Evolutionary conservation across 179 eudicot genomes (phyloP), one percentile per base, ranked within the genome.

Genomic region (Actinidia chinensis): DNA sequence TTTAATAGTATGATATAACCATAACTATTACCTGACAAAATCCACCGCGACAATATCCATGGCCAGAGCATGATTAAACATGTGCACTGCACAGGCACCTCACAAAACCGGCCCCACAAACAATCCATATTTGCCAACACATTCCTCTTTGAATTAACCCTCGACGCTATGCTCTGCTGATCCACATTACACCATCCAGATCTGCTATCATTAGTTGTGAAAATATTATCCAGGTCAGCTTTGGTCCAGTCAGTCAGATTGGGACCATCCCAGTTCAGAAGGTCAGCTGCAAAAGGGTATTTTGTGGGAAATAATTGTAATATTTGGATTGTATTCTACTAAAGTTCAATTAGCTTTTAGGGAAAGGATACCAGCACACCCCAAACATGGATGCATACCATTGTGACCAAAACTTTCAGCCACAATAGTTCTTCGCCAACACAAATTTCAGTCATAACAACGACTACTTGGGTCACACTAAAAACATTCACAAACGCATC

Each of bases 171-270:
- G 84, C 97, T 91, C 91, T 43, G 71, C 80, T 44, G 97, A 78
- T 92, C 95, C 79, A 92, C 97, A 80, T 94, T 92, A 86, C 98
- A 94, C 98, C 98, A 94, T 23, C 98, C 98, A 55, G 77, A 74
- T 63, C 78, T 60, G 77, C 94, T 94, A 81, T 68, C 74, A 79
- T 93, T 89, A 76, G 90, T 88, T 50, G 97, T 90, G 70, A 87
- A 88, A 68, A 93, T 65, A 82, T 74, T 84, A 77, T 85, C 88
- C 82, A 78, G 43, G 78, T 94, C 98, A 72, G 93, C 84, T 79
- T 84, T 86, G 50, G 88, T 80, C 97, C 97, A 94, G 73, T 91
- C 85, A 67, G 87, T 83, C 56, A 77, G 1, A 50, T 78, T 79
- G n/a, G 85, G 84, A 76, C 70, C 88, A 59, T 82, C 89, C n/a